phyloP scores from a whole-genome alignment of 2,329 filamentous ascomycete genomes.

The Cyphellophora europaea region DNA sequence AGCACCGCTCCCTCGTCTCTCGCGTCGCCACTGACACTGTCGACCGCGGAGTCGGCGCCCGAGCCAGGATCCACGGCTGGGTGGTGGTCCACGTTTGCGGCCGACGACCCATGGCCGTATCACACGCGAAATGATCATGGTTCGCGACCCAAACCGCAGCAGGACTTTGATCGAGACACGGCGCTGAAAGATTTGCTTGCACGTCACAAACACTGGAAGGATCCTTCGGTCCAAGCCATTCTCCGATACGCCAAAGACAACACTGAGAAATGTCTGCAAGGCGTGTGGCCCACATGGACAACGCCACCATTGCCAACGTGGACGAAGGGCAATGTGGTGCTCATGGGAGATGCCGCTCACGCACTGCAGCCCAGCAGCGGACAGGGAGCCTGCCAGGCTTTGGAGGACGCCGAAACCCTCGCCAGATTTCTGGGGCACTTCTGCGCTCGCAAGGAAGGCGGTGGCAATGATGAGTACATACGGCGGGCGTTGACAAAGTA shows the following conservation, averaged over 20 bases:
- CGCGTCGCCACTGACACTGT: too few relatives aligned
- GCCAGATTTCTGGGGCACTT: slow-evolving; percentile 30
- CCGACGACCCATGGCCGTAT: slow-evolving; percentile 4
- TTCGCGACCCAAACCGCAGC: too few relatives aligned
- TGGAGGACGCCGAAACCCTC: slow-evolving; percentile 45
- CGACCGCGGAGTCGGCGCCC: slow-evolving; percentile 12
- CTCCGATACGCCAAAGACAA: slow-evolving; percentile 27
- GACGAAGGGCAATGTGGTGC: slow-evolving; percentile 37
- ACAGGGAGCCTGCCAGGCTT: slow-evolving; percentile 45
- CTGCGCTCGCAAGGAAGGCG: slow-evolving; percentile 12
- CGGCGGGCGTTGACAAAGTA: slow-evolving; percentile 23
- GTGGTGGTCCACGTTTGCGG: slow-evolving; percentile 36
- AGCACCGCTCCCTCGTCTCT: too few relatives aligned
- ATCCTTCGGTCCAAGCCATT: slow-evolving; percentile 34
- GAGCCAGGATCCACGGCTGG: slow-evolving; percentile 24
- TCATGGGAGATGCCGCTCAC: slow-evolving; percentile 51
- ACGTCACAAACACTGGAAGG: slow-evolving; percentile 36
- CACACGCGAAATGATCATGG: too few relatives aligned
- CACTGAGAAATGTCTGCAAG: slow-evolving; percentile 18
- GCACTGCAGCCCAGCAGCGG: slow-evolving; percentile 44
- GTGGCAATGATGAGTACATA: slow-evolving; percentile 1
- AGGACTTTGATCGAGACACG: slow-evolving; percentile 7
- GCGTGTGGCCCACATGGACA: slow-evolving; percentile 41
- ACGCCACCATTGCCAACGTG: slow-evolving; percentile 38
- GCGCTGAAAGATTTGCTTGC: slow-evolving; percentile 21